phyloP scores from a whole-genome alignment of 805 yeast species.

The Gaillardinia entomophila region DNA sequence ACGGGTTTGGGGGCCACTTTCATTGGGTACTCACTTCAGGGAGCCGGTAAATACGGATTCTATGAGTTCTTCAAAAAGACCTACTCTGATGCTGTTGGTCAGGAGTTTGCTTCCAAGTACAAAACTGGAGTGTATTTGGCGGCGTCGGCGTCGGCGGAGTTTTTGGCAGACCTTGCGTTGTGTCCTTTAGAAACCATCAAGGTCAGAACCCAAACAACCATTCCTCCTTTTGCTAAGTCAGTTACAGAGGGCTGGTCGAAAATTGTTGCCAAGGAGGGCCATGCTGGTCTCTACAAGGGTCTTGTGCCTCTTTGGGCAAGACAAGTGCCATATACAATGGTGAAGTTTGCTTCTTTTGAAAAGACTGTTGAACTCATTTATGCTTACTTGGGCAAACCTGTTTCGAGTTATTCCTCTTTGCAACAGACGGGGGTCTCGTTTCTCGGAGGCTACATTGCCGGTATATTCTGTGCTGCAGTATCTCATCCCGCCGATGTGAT shows the following conservation, averaged over 20 bases:
- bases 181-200: conserved; percentile 96
- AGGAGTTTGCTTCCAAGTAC: conserved; percentile 52
- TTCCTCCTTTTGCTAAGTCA: conserved; percentile 73
- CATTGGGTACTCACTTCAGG: conserved; percentile 90
- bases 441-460: conserved; percentile 94
- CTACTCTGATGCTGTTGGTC: conserved; percentile 65
- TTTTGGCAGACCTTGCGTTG: conserved; percentile 80
- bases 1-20: conserved; percentile 92
- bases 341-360: conserved; percentile 92
- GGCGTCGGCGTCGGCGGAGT: conserved; percentile 92
- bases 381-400: conserved; percentile 63
- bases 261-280: conserved; percentile 62
- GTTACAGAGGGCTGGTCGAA: conserved; percentile 63
- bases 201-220: conserved; percentile 87
- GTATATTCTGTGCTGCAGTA: conserved; percentile 91
- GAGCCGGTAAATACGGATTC: conserved; percentile 96
- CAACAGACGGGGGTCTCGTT: conserved; percentile 94
- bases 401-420: conserved; percentile 59
- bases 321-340: conserved; percentile 99
- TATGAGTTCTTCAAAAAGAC: conserved; percentile 86
- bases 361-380: conserved; percentile 82
- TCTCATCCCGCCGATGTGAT: conserved; percentile 99
- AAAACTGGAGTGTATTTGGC: conserved; percentile 71
- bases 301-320: conserved; percentile 90
- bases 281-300: conserved; percentile 79